Evolutionary conservation across 1,139 yeast species (phyloP), one percentile per base, ranked within the genome.

Genomic region (Pichia sp.): DNA sequence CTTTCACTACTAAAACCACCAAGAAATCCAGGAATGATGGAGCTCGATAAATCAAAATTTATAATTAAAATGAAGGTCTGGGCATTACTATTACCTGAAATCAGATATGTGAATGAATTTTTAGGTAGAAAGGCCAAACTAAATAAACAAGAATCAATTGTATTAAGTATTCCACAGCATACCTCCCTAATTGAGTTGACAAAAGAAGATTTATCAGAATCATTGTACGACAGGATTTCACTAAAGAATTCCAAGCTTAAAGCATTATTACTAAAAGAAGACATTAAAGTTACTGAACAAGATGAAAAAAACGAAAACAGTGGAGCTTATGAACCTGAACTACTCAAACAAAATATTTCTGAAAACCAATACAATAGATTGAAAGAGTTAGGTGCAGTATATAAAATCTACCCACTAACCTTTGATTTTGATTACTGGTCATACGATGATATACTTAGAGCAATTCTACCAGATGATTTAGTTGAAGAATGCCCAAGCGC

Each of bases 361-460:
- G 46, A 53, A 37, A 68, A 51, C 4, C 75, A 86, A 0, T 58
- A 66, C 25, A 65, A 67, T 7, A 72, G 73, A 51, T 65, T 89
- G 4, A 58, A 70, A 22, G 74, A 77, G 37, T 71, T 71, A 40
- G 67, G 71, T 0, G 75, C 80, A 3, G 60, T 65, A 3, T 64
- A 85, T 23, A 66, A 68, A 40, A 80, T 83, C 1, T 80, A 85
- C 61, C 70, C 67, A 3, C 69, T 87, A 53, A 65, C 68, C 1
- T 70, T 92, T 46, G 82, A 73, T 54, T 92, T 92, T 63, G 73
- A 77, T 44, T 87, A 80, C 66, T 92, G 97, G 97, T 82, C 80
- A 56, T 74, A 90, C 0, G 97, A 92, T 51, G 96, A 92, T 57
- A 84, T 92, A 18, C 70, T 92, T 42, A 69, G 74, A 42, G 79